Evolutionary conservation across 495 filamentous ascomycete species (phyloP), one percentile per base, ranked within the genome.

Genomic region (Talaromyces liani): DNA sequence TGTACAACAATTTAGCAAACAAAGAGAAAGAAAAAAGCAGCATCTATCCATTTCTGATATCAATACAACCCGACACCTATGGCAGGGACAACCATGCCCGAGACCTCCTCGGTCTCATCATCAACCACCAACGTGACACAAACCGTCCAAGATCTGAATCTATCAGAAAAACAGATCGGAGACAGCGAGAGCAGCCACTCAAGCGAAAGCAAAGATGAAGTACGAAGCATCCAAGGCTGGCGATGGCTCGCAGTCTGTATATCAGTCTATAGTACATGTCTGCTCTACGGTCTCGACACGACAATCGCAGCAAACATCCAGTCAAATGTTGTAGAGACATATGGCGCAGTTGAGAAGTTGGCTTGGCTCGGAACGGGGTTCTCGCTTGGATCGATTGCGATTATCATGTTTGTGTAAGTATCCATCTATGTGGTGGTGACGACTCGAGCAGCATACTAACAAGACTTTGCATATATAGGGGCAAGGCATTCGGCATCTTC

Each of bases 221-320:
- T 56, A 14, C 29, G 53, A 56, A 56, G 53, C n/a, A 60, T 60
- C 14, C 58, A 47, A 16, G 58, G 58, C 25, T 60, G 58, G 58
- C 60, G 66, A 64, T 72, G 70, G 70, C n/a, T 67, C 24, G 59
- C 65, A 16, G 63, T 72, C 22, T 45, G 39, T 41, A 22, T 65
- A 20, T 65, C 63, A 24, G 56, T 64, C 6, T 72, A 69, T 65
- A 59, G 60, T 4, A 65, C 67, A 1, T 64, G 71, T 22, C 77
- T 82, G 51, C 68, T 80, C 3, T 80, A 79, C 58, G 79, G 76
- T 31, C 71, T 82, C 16, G 80, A 84, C 63, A 80, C 77, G 27
- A 84, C 81, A 51, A 82, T 83, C 31, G 79, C 80, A 2, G 83
- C 83, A 27, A 79, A 80, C 61, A 72, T 86, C 29, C 82, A 84